A percentile compares a stretch with the other conserved stretches of the same genome.
Evolutionary conservation across 179 eudicot species (phyloP).

Genomic region (Dionaea muscipula): DNA sequence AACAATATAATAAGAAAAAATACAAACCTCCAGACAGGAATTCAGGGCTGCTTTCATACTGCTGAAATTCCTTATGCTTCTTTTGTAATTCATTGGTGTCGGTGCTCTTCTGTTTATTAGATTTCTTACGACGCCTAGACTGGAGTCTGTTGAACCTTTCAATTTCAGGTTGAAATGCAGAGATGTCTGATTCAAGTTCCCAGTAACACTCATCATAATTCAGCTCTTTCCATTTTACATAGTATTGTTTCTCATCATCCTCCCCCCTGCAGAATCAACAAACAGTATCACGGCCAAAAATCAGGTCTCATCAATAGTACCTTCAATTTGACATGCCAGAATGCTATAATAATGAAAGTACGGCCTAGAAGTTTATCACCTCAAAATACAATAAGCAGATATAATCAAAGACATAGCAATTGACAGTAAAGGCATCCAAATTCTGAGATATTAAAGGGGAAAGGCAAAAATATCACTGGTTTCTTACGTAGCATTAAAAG

Average conservation of each 20-base stretch:
- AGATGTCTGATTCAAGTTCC: constrained; percentile 80
- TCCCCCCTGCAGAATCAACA: constrained; percentile 36
- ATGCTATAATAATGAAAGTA: background rate
- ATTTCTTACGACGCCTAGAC: constrained; percentile 46
- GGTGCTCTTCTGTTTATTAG: constrained; percentile 37
- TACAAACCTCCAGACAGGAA: constrained; percentile 70
- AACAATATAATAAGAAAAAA: background rate
- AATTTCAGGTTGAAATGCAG: constrained; percentile 66
- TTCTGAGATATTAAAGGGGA: no score
- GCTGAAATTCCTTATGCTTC: constrained; percentile 78
- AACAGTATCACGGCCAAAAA: background rate
- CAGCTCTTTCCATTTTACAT: constrained; percentile 91
- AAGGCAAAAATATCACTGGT: no score
- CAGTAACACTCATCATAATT: constrained; percentile 87
- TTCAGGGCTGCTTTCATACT: constrained; percentile 69
- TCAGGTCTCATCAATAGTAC: background rate
- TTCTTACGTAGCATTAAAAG: no score
- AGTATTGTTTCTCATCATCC: constrained; percentile 69
- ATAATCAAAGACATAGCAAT: no score
- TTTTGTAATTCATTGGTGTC: constrained; percentile 47
- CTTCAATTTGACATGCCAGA: background rate
- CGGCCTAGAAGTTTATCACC: background rate
- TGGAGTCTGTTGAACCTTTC: constrained; percentile 52
- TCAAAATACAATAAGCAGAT: background rate
- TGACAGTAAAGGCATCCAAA: no score